Percentiles rank a stretch among this genome's conserved stretches.
Conservation (phyloP, 306 rosid species). For the Bauhinia variegata region DNA sequence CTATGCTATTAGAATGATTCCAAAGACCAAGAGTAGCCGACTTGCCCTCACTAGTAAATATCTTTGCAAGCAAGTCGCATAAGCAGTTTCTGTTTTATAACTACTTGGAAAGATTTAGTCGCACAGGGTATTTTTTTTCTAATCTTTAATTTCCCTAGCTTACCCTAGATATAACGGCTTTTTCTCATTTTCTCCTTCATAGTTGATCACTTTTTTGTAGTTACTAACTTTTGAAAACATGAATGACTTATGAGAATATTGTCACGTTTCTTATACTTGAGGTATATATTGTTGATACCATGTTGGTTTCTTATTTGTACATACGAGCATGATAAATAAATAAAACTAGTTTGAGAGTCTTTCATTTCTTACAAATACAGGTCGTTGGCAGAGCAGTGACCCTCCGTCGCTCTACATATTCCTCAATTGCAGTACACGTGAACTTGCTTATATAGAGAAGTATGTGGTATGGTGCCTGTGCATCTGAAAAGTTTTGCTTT, state of each 20-base stretch:
- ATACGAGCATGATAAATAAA: constrained; percentile 14
- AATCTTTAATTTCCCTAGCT: no score
- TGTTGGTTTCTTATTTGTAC: constrained; percentile 13
- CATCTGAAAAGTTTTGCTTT: constrained; percentile 38
- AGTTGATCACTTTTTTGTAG: background rate
- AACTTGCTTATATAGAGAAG: constrained; percentile 88
- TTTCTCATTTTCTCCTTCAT: no score
- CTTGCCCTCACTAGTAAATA: no score
- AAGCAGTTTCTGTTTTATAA: no score
- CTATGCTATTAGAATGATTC: no score
- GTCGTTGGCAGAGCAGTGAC: constrained; percentile 79
- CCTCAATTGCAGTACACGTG: constrained; percentile 89
- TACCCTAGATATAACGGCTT: no score
- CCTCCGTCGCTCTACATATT: constrained; percentile 89
- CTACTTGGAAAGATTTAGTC: no score
- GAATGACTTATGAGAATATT: constrained; percentile 1
- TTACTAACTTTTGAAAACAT: constrained; percentile 8
- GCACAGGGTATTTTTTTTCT: no score
- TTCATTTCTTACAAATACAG: constrained; percentile 57
- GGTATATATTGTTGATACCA: constrained; percentile 17
- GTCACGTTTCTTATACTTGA: constrained; percentile 15
- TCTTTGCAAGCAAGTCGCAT: no score
- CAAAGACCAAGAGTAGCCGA: no score
- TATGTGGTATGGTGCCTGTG: constrained; percentile 79
- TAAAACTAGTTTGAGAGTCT: constrained; percentile 25